These are phyloP conservation scores for Agrocybe pediades DNA, from an alignment of 768 basidiomycete genomes.

Conservation along the genomic window DNA sequence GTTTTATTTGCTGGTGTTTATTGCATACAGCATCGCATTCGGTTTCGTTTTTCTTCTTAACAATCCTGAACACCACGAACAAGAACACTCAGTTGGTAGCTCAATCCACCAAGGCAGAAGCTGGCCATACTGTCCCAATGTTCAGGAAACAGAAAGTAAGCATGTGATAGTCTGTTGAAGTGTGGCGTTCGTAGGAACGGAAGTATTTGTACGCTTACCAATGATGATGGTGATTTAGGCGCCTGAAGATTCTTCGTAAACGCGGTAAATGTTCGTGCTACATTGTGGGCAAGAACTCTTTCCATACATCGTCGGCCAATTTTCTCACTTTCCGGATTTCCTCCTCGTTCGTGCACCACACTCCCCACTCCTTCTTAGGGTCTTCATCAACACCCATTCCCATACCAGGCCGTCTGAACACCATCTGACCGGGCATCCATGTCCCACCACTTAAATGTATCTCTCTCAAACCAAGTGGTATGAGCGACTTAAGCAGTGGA, in stretches of 20 bases:
- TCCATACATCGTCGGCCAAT: slow-evolving; percentile 41
- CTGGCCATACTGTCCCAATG: too few relatives aligned
- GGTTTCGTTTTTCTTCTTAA: too few relatives aligned
- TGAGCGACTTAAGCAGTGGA: slow-evolving; percentile 47
- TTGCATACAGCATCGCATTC: too few relatives aligned
- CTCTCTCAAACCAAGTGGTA: slow-evolving; percentile 62
- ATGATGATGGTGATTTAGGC: not conserved
- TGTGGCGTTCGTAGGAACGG: too few relatives aligned
- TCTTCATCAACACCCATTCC: slow-evolving; percentile 60
- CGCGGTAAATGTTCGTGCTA: not conserved
- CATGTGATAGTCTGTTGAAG: too few relatives aligned
- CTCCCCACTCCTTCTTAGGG: slow-evolving; percentile 55
- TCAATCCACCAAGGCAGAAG: too few relatives aligned
- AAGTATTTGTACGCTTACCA: too few relatives aligned
- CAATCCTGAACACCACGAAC: too few relatives aligned
- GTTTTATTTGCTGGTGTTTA: too few relatives aligned
- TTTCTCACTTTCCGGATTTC: slow-evolving; percentile 53
- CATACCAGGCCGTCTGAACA: slow-evolving; percentile 56
- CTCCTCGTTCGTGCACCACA: slow-evolving; percentile 65
- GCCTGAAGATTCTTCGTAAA: not conserved
- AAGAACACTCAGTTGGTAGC: too few relatives aligned
- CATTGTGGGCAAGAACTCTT: slow-evolving; percentile 18
- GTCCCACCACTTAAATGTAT: slow-evolving; percentile 75
- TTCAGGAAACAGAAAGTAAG: too few relatives aligned
- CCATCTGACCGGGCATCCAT: slow-evolving; percentile 60